Evolutionary conservation across 192 early-diverging fungal species (phyloP), one percentile per base, ranked within the genome.

Genomic region (Lunasporangiospora selenospora): DNA sequence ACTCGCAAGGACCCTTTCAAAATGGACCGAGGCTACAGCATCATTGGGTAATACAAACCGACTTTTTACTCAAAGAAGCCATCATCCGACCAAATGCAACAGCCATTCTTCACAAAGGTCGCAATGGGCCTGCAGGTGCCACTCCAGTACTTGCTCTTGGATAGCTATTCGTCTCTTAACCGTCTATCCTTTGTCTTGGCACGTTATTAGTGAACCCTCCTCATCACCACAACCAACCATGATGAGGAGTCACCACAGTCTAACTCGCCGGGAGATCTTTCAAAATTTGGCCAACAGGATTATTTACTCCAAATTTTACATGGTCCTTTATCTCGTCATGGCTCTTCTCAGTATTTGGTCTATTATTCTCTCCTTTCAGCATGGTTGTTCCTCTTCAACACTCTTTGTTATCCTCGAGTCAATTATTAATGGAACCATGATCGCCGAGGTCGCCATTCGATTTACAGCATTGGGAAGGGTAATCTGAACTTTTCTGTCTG

Each of bases 371-470:
- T 73, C 69, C 40, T 46, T 73, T 16, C 53, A 40, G 5, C 69
- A 73, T 27, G 69, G 69, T 15, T 73, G 69, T 21, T 62, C 69
- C n/a, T 63, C 60, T 15, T 88, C 88, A 33, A 33, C 82, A 21
- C 77, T 87, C 8, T 93, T 93, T 55, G 85, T 93, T 31, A 53
- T 87, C 15, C 65, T 91, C 24, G 91, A 93, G 51, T 80, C 83
- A 24, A 80, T 87, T 18, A 83, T 93, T 45, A 91, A 91, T 50
- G 44, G 85, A 16, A 88, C 87, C 51, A 93, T 93, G 91, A 85
- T 90, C 45, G 61, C 83, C 18, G 91, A 93, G 66, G 88, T 93
- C 4, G 66, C 75, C 2, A 79, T 87, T 23, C 83, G 91, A 15
- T 65, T 83, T 4, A 64, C 90, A 0, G 91, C 91, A 3, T 80